Evolutionary conservation across 495 filamentous ascomycete species (phyloP), one percentile per base, ranked within the genome.

Genomic region (Hypomontagnella monticulosa): DNA sequence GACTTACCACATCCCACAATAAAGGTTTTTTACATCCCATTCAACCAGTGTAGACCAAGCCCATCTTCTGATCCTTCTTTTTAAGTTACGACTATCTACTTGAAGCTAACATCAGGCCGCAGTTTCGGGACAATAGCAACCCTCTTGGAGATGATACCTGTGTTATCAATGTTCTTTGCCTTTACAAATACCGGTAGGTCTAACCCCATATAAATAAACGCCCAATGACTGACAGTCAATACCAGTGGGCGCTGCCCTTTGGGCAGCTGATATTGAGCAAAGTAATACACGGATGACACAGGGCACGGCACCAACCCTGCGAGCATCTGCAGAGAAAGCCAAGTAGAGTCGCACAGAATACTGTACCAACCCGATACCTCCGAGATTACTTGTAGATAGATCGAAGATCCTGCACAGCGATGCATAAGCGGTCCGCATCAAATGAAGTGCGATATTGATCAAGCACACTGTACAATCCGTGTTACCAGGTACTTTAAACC

Each of bases 231-330:
- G 33, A 79, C 67, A 52, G 33, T 18, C 49, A 14, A 12, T 27
- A 55, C 30, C 18, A 80, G 81, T 94, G 48, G 95, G 94, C 0
- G 95, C 95, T 19, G 95, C 93, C 15, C 80, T 99, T 23, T 99
- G 93, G 93, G 93, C 95, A 16, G 89, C 92, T 5, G 94, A 97
- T 78, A 84, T 97, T 53, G 95, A 98, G 77, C 82, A 84, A 59
- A 83, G 79, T 61, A 80, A 78, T 42, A 78, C 69, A 27, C 51
- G 72, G 44, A 82, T 82, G 81, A 72, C 74, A 27, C 63, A 76
- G 50, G 79, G 77, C 32, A 88, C 84, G 8, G 83, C 83, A 15
- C 84, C 85, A 1, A 79, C 72, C 4, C 69, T 88, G 52, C 78
- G 78, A 47, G 84, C 85, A 44, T 72, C 83, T 56, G 81, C 80